Conservation (phyloP, 768 basidiomycete species). For the Boletus subcaerulescens region DNA sequence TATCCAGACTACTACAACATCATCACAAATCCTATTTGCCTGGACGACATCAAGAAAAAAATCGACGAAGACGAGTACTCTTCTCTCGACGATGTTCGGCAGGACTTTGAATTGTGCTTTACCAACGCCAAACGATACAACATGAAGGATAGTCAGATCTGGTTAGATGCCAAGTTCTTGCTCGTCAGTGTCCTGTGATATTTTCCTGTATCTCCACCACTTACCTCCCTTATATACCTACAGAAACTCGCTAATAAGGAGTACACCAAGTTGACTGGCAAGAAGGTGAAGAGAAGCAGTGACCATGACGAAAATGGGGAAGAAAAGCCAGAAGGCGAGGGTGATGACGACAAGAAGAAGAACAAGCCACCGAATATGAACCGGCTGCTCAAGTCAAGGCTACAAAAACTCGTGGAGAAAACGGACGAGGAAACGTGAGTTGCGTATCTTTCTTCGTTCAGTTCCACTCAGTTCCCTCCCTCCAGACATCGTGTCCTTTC, state of each 20-base stretch:
- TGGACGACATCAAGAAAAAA: constrained; percentile 85
- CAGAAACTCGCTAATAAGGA: constrained; percentile 51
- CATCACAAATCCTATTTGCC: constrained; percentile 79
- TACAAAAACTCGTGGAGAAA: constrained; percentile 73
- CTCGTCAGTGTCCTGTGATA: constrained; percentile 48
- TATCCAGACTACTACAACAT: constrained; percentile 86
- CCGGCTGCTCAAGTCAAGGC: constrained; percentile 60
- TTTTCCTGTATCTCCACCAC: not conserved
- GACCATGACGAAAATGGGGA: constrained; percentile 40
- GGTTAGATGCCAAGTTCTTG: constrained; percentile 76
- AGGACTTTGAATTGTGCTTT: constrained; percentile 76
- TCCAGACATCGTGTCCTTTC: constrained; percentile 65
- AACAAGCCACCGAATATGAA: constrained; percentile 61
- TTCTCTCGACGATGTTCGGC: constrained; percentile 62
- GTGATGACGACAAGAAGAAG: constrained; percentile 44
- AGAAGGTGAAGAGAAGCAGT: constrained; percentile 36
- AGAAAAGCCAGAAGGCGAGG: constrained; percentile 41
- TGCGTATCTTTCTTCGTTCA: not conserved
- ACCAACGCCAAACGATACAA: constrained; percentile 83
- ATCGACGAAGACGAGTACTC: constrained; percentile 59
- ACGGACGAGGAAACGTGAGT: constrained; percentile 64
- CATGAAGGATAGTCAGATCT: constrained; percentile 73
- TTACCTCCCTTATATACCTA: not conserved
- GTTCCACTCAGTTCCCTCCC: not conserved
- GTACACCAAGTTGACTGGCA: constrained; percentile 45